Conservation (phyloP, 495 filamentous ascomycete species). For the Mytilinidion resinicola region DNA sequence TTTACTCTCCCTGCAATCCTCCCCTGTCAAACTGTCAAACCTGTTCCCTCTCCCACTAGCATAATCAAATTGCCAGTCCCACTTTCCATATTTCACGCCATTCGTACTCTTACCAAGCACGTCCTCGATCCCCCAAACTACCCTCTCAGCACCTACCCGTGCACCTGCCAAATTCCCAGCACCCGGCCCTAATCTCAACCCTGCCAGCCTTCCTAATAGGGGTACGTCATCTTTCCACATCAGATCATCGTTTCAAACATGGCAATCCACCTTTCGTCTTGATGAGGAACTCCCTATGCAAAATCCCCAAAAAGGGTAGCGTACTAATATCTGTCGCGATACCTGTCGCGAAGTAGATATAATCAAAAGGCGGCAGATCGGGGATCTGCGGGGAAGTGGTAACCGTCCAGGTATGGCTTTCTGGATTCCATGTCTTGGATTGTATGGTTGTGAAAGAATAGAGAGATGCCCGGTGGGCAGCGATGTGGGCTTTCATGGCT, state of each 20-base stretch:
- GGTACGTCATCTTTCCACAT: slow-evolving; percentile 57
- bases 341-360: slow-evolving; percentile 61
- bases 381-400: slow-evolving; percentile 45
- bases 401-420: slow-evolving; percentile 45
- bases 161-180: slow-evolving; percentile 59
- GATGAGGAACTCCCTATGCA: slow-evolving; percentile 49
- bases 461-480: slow-evolving; percentile 41
- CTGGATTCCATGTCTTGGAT: slow-evolving; percentile 33
- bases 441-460: slow-evolving; percentile 46
- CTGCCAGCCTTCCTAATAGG: slow-evolving; percentile 54
- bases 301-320: slow-evolving; percentile 45
- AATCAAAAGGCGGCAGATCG: slow-evolving; percentile 50
- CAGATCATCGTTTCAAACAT: slow-evolving; percentile 56
- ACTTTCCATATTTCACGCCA: background rate
- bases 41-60: slow-evolving; percentile 4
- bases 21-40: slow-evolving; percentile 12
- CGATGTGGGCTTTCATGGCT: slow-evolving; percentile 45
- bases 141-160: slow-evolving; percentile 55
- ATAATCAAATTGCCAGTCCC: slow-evolving; percentile 5
- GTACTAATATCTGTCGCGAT: slow-evolving; percentile 45
- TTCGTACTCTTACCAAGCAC: slow-evolving; percentile 1
- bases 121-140: slow-evolving; percentile 43
- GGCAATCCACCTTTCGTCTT: slow-evolving; percentile 49
- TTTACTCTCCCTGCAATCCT: background rate
- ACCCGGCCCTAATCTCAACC: slow-evolving; percentile 52